phyloP scores from a whole-genome alignment of 371 early-diverging fungal species.

The Mucor lusitanicus region DNA sequence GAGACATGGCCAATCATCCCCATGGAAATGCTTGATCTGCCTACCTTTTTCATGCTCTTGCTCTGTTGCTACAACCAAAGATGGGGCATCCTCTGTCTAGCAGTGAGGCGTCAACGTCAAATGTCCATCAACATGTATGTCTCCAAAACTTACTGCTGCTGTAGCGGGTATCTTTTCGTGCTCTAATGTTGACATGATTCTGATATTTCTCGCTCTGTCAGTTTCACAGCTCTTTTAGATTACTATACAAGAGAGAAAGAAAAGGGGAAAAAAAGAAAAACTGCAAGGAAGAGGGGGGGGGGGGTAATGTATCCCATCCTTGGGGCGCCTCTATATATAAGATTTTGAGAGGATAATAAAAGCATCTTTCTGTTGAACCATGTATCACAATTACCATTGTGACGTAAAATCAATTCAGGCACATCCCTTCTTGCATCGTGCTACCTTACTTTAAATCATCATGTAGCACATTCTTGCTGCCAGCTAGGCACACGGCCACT shows the following conservation, averaged over 20 bases:
- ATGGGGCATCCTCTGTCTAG: neutral
- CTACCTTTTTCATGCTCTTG: constrained; percentile 3
- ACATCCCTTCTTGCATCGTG: neutral
- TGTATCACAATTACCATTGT: neutral
- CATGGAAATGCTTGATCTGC: neutral
- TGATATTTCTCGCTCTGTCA: neutral
- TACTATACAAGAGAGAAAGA: neutral
- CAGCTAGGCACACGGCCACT: neutral
- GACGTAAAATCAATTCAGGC: neutral
- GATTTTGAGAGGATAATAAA: neutral
- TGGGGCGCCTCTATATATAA: neutral
- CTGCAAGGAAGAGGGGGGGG: neutral
- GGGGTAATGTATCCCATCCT: neutral
- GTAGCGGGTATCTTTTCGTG: neutral
- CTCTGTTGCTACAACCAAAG: neutral
- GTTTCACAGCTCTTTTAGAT: neutral
- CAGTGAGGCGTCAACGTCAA: neutral
- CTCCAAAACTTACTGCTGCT: neutral
- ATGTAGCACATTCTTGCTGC: neutral
- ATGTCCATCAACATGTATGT: neutral
- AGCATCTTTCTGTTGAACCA: neutral
- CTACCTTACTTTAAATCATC: constrained; percentile 1
- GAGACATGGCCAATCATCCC: constrained; percentile 9
- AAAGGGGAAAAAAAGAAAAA: neutral
- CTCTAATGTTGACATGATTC: neutral